Base-by-base conservation (phyloP, 345 rosid species). In the Raphanus sativus region DNA sequence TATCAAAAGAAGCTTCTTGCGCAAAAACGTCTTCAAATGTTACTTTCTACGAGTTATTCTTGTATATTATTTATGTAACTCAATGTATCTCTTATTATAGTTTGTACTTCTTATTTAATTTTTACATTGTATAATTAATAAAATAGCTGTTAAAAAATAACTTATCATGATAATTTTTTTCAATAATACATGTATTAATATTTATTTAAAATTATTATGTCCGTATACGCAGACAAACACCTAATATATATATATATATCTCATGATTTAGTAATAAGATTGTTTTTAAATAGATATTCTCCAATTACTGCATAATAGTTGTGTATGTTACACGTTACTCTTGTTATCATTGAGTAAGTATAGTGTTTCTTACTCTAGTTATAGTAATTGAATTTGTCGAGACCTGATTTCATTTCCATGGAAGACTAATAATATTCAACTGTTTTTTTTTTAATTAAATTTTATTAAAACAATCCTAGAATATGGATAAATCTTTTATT, bases 251-350 rank as follows among this genome's bases (percentile, higher is more conserved):
- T 34, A 45, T 10, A 62, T 72, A 2, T 16, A 64, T 64, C 28
- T n/a, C 11, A 65, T 65, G 16, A 15, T 74, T 12, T 34, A 65
- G 55, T 15, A 33, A 54, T 9, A 34, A 12, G 6, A 54, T 52
- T 15, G 1, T 59, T 4, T 26, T 5, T 2, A 50, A 48, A 62
- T 3, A 63, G 33, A 62, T 24, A 4, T 52, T 34, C 15, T 65
- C 5, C 38, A 55, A 65, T 74, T 15, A 64, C 29, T 74, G 64
- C 70, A 64, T 65, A 50, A 36, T 65, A 17, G 30, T 52, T 55
- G 63, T 73, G 62, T 73, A 50, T 33, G n/a, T 48, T 73, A 73
- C 69, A 72, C 48, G 61, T 48, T 48, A 13, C 11, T 34, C 17
- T 12, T n/a, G 17, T 62, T 16, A 73, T 62, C 50, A 40, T 25